Evolutionary conservation across 495 filamentous ascomycete species (phyloP), one percentile per base, ranked within the genome.

Genomic region (Aspergillus incahuasiensis): DNA sequence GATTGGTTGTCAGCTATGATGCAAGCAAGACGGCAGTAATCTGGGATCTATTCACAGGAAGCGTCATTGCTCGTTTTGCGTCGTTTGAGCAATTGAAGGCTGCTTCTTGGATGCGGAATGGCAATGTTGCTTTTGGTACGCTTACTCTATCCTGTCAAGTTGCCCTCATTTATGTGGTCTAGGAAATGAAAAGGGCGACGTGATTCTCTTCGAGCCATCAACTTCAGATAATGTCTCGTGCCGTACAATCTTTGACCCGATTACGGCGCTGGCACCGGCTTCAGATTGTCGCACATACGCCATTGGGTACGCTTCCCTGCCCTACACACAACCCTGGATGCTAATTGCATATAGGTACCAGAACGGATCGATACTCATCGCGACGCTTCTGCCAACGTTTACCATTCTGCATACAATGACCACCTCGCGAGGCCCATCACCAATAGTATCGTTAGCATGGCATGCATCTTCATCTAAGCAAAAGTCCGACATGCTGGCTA

Each of bases 401-500:
- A 97, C 89, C 1, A 95, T 99, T 58, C 71, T 97, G 41, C 92
- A 97, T 69, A 97, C 92, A 46, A 75, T 97, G 54, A 92, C 84
- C 21, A 95, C 91, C 1, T 76, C 82, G 7, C 77, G 91, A 56
- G 81, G 83, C 5, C 94, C 95, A 12, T 96, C 94, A 1, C 87
- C 91, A 12, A 94, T 99, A 41, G 81, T 89, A 20, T 87, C 84
- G n/a, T 76, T 99, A 22, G 84, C 91, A 60, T 99, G 94, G 94
- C 94, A 99, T 77, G 90, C 91, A 28, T 97, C 94, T 1, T 97
- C 94, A 3, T 89, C 95, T 2, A 90, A 91, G 53, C 92, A 97
- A 67, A 97, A 96, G 69, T 95, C 94, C 11, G 95, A 97, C 64
- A 99, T 99, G 94, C 70, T 99, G 64, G 92, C 92, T 22, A 88